Evolutionary conservation across 768 basidiomycete genomes (phyloP), one percentile per base, ranked within the genome.

Genomic region (Russula sp.): DNA sequence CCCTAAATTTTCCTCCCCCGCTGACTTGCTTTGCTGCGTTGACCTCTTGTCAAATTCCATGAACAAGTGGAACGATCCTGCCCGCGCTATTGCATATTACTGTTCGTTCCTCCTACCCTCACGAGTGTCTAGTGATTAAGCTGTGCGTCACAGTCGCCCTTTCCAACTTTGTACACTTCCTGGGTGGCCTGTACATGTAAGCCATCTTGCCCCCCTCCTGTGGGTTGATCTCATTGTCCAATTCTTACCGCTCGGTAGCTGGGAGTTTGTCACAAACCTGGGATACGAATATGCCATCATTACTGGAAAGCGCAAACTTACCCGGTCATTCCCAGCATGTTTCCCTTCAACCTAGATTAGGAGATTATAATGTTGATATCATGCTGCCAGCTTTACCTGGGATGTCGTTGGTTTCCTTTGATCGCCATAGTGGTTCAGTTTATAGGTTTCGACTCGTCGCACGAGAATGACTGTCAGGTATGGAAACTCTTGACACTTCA

Each of bases 131-230:
- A 27, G 18, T 22, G 31, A 58, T 35, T 20, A 27, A 20, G 2
- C 14, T 10, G 13, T 47, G 18, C 47, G 4, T n/a, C 18, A 35
- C 31, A 65, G 64, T 54, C 11, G 39, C 44, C 10, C 32, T 65
- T 20, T 20, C 39, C 32, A 59, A 65, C 18, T 3, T 55, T 3
- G 10, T 52, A 14, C 57, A 58, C 42, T 2, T 59, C 44, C 10
- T 64, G 55, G 57, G 45, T 16, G 65, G 65, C 45, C 2, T 66
- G 51, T 55, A 54, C 57, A 59, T 64, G 65, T 63, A 45, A 37
- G 51, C 35, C 11, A 16, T 35, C 34, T 27, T 48, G 14, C 20
- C 10, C 5, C 39, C 34, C 16, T 20, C 22, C 39, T 50, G 32
- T 27, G 20, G 34, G 9, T 11, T 32, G 10, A 9, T 27, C 16